These are phyloP conservation scores for Salix udensis DNA, from an alignment of 345 rosid genomes.

Conservation along the genomic window DNA sequence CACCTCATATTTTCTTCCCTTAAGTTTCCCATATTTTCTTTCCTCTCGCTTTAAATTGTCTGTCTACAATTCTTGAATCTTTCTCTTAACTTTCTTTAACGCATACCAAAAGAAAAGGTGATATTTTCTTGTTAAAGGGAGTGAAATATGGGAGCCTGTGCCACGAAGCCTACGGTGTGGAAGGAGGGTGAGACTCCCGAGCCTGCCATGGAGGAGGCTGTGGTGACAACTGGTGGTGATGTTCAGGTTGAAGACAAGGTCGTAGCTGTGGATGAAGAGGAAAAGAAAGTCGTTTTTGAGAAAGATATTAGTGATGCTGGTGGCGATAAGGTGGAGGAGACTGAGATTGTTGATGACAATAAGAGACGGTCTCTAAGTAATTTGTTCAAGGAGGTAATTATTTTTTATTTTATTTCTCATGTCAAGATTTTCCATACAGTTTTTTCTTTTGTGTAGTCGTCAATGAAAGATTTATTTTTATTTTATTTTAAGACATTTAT, in stretches of 20 bases:
- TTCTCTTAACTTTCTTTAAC: no score
- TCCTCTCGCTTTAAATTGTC: no score
- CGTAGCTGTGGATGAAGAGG: conserved; percentile 16
- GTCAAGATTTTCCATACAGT: no score
- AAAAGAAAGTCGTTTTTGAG: conserved; percentile 23
- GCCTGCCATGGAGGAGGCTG: conserved; percentile 10
- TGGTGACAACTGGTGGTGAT: conserved; percentile 9
- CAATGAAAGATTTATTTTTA: no score
- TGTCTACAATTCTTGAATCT: no score
- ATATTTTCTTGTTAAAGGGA: no score
- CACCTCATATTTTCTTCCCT: no score
- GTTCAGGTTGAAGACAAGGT: neutral
- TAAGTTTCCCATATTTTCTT: no score
- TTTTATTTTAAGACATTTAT: no score
- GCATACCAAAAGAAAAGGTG: neutral
- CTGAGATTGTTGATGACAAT: conserved; percentile 26
- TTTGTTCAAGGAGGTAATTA: conserved; percentile 28
- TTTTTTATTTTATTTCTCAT: no score
- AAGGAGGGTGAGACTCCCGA: conserved; percentile 30
- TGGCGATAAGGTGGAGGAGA: conserved; percentile 5
- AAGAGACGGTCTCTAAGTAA: conserved; percentile 38
- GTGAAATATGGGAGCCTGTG: conserved; percentile 45
- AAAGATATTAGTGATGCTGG: conserved; percentile 7
- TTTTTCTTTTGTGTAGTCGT: no score
- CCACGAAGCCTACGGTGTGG: conserved; percentile 45